Evolutionary conservation across 768 basidiomycete genomes (phyloP), one percentile per base, ranked within the genome.

Genomic region (Infundibulicybe gibba): DNA sequence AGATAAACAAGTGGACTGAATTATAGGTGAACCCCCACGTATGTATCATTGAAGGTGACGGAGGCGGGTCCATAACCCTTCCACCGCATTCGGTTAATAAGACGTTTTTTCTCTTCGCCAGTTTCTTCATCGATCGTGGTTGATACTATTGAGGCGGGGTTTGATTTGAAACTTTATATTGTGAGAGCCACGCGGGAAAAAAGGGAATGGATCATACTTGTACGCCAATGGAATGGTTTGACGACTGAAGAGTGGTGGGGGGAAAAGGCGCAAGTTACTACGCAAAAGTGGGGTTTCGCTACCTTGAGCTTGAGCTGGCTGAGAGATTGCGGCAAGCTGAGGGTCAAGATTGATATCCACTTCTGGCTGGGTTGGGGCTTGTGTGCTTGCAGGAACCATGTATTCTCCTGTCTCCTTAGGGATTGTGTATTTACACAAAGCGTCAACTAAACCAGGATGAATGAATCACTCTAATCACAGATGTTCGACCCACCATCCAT

Each of bases 41-140:
- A 69, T 49, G 65, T 64, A 53, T 91, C 90, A 5, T 72, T 57
- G 53, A 86, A 90, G 53, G 80, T 72, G 45, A 90, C 79, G 12
- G 85, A 76, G 9, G 80, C 79, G 32, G 87, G 87, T 5, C 87
- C 88, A 55, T 79, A 85, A 13, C 87, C 86, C 59, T 86, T 90
- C 87, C 90, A 90, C n/a, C 90, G 78, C 72, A 83, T 82, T 49
- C 76, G 77, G 61, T 93, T 94, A 49, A 94, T 87, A n/a, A 90
- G 71, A 2, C 91, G 75, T 53, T 85, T 87, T 58, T 77, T 81
- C 62, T 91, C 90, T 56, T 87, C 81, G 19, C 91, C 90, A 0
- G 87, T 92, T 50, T 79, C 79, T 60, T 85, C 85, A 55, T 87
- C 81, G 10, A 85, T 65, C 13, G 77, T 66, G 5, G 80, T 86